Conservation (phyloP, 306 rosid species). For the Lotus japonicus region DNA sequence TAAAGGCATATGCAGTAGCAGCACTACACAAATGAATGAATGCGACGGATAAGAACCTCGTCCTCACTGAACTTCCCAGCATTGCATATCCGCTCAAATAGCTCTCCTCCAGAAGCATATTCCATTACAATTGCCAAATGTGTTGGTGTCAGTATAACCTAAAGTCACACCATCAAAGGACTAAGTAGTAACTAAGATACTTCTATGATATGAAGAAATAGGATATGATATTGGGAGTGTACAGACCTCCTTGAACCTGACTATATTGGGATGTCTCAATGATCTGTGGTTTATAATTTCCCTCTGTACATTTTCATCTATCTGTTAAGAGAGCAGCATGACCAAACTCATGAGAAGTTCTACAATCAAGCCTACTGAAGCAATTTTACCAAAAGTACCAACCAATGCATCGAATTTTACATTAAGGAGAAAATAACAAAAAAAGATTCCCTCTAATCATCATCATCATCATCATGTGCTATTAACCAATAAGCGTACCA, state of each 20-base stretch:
- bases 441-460: neutral
- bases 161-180: slow-evolving; percentile 19
- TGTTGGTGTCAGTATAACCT: slow-evolving; percentile 85
- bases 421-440: neutral
- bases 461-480: neutral
- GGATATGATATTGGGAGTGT: neutral
- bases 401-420: neutral
- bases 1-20: slow-evolving; percentile 14
- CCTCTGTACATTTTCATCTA: slow-evolving; percentile 94
- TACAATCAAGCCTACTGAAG: neutral
- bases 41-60: slow-evolving; percentile 47
- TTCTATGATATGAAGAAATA: slow-evolving; percentile 3
- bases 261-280: slow-evolving; percentile 93
- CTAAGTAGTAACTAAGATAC: neutral
- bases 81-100: slow-evolving; percentile 94
- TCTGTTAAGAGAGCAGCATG: slow-evolving; percentile 44
- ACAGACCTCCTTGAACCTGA: slow-evolving; percentile 88
- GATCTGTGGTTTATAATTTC: slow-evolving; percentile 95
- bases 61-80: slow-evolving; percentile 98
- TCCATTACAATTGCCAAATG: slow-evolving; percentile 95
- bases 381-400: neutral
- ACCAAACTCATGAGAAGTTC: slow-evolving; percentile 8
- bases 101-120: slow-evolving; percentile 96
- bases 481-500: too few relatives aligned
- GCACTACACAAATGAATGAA: slow-evolving; percentile 12